phyloP scores from a whole-genome alignment of 2,329 filamentous ascomycete species.

The Mycosphaerella sp. region DNA sequence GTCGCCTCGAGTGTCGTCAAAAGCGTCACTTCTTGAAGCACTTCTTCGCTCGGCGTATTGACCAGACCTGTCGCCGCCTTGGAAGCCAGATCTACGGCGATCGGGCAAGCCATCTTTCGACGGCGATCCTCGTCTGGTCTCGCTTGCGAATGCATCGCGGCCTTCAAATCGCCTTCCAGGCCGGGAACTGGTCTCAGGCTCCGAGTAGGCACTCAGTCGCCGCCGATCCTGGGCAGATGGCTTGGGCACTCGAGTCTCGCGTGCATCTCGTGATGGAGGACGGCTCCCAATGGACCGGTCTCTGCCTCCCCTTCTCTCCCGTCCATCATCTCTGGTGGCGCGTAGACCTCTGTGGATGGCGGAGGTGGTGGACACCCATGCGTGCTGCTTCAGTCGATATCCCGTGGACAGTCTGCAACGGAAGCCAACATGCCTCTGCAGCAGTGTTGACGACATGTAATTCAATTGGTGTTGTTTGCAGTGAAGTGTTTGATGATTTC shows the following conservation, averaged over 20 bases:
- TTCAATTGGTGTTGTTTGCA: neutral
- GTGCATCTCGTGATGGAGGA: constrained; percentile 2
- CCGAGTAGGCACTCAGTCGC: constrained; percentile 5
- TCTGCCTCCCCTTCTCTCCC: constrained; percentile 14
- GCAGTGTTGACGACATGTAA: constrained; percentile 9
- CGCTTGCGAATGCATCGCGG: neutral
- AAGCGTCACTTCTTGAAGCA: neutral
- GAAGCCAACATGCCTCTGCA: constrained; percentile 12
- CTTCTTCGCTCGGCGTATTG: neutral
- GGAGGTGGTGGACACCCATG: constrained; percentile 53
- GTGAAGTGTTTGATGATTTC: neutral
- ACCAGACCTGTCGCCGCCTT: neutral
- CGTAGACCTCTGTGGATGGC: constrained; percentile 64
- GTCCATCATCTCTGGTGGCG: constrained; percentile 17
- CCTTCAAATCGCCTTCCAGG: neutral
- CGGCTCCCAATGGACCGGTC: constrained; percentile 6
- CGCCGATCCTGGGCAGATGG: neutral
- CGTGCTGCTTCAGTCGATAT: neutral
- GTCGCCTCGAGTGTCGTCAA: neutral
- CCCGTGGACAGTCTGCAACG: constrained; percentile 8
- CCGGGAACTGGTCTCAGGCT: neutral
- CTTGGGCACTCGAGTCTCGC: neutral
- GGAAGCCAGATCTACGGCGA: neutral
- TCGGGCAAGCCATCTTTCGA: neutral
- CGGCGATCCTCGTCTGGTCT: neutral